phyloP scores from a whole-genome alignment of 163 green algal species.

The Scenedesmus sp. region DNA sequence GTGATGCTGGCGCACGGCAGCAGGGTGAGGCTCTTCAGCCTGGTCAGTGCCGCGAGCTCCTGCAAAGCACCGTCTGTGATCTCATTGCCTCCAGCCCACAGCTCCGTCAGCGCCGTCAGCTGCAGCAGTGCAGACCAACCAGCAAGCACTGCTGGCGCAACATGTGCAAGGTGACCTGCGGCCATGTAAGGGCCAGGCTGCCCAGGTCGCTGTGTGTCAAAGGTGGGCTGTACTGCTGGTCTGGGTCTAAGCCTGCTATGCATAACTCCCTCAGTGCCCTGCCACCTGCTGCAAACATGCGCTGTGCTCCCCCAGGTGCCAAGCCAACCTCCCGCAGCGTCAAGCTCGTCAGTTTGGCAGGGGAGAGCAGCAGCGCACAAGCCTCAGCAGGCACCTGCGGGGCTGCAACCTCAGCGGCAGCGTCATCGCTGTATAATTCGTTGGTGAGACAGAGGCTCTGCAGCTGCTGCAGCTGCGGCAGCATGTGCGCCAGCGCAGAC shows the following conservation, averaged over 20 bases:
- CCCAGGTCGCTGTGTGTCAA: background rate
- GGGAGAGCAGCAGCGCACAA: background rate
- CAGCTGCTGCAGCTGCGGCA: background rate
- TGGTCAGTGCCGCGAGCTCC: background rate
- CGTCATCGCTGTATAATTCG: background rate
- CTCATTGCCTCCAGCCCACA: background rate
- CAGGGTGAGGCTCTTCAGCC: background rate
- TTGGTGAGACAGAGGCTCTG: background rate
- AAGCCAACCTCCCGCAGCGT: background rate
- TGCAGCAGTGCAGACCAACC: background rate
- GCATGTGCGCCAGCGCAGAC: background rate
- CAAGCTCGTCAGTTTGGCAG: background rate
- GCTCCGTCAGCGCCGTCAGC: background rate
- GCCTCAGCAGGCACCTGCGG: background rate
- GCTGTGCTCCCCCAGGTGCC: background rate
- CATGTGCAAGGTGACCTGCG: background rate
- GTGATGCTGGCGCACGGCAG: background rate
- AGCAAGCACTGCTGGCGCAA: no score
- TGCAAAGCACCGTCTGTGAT: background rate
- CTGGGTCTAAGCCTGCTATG: background rate
- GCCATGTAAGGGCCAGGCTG: background rate
- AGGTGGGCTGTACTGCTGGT: background rate
- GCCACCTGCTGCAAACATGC: background rate
- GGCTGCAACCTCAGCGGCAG: background rate
- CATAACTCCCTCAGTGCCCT: background rate